These are phyloP conservation scores for Rosellinia necatrix DNA, from an alignment of 2,329 filamentous ascomycete species.

Conservation along the genomic window DNA sequence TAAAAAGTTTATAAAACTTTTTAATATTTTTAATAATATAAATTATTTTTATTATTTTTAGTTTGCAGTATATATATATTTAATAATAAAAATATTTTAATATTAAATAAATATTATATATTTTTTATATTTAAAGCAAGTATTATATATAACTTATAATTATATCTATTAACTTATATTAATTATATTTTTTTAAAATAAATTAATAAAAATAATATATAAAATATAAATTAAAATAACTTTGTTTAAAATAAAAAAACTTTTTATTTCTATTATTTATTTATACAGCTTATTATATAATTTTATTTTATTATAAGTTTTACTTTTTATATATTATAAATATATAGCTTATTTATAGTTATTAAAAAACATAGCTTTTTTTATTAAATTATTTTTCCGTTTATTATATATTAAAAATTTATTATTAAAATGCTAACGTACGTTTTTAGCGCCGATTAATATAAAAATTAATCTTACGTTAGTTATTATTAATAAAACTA, in stretches of 20 bases:
- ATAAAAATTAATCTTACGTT: too few relatives aligned
- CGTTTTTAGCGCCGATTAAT: too few relatives aligned
- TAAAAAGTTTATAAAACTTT: too few relatives aligned
- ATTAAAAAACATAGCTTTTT: not conserved
- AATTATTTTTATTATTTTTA: not conserved
- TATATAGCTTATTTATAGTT: too few relatives aligned
- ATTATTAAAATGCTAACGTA: not conserved
- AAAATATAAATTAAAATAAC: not conserved
- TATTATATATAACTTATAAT: too few relatives aligned
- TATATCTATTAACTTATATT: not conserved
- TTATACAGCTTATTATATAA: not conserved
- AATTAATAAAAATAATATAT: too few relatives aligned
- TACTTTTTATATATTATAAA: too few relatives aligned
- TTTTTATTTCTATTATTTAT: not conserved
- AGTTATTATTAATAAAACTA: not conserved
- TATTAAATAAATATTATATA: not conserved
- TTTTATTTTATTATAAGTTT: too few relatives aligned
- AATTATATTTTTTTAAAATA: not conserved
- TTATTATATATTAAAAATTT: not conserved
- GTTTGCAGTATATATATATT: not conserved
- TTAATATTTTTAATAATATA: too few relatives aligned
- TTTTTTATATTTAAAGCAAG: not conserved
- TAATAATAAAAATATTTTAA: not conserved
- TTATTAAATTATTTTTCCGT: not conserved
- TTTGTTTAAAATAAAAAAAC: not conserved